Percentiles rank a stretch among this genome's conserved stretches.
Conservation (phyloP, 768 basidiomycete species). For the Suillus lakei region DNA sequence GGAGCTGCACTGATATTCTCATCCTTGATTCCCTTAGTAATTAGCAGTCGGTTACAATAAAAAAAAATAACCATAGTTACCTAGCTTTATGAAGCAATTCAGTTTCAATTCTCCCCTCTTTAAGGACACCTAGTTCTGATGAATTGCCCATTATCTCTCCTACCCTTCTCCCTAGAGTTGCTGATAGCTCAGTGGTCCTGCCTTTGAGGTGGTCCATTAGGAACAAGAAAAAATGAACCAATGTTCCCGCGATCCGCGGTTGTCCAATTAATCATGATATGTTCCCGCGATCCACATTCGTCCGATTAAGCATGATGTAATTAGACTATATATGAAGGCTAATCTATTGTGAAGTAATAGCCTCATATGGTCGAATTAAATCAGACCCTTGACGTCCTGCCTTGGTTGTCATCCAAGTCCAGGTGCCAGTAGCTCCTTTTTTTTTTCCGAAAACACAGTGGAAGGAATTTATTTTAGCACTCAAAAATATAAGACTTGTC, state of each 20-base stretch:
- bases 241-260: neutral
- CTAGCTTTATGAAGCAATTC: neutral
- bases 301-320: neutral
- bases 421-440: too few species aligned
- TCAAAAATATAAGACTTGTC: too few species aligned
- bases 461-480: too few species aligned
- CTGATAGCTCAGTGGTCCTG: neutral
- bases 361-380: too few species aligned
- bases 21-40: neutral
- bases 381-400: too few species aligned
- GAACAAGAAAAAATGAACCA: neutral
- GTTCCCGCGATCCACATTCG: too few species aligned
- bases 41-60: neutral
- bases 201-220: neutral
- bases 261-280: neutral
- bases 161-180: neutral
- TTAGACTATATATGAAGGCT: neutral
- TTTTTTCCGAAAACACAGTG: too few species aligned
- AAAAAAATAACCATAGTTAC: neutral
- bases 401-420: too few species aligned
- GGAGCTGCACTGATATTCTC: neutral
- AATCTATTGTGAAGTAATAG: neutral
- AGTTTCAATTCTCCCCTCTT: neutral
- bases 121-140: neutral
- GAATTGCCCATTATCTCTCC: neutral